Evolutionary conservation across 225 moss, liverwort and hornwort species (phyloP).

Genomic region (Straminergon stramineum): DNA sequence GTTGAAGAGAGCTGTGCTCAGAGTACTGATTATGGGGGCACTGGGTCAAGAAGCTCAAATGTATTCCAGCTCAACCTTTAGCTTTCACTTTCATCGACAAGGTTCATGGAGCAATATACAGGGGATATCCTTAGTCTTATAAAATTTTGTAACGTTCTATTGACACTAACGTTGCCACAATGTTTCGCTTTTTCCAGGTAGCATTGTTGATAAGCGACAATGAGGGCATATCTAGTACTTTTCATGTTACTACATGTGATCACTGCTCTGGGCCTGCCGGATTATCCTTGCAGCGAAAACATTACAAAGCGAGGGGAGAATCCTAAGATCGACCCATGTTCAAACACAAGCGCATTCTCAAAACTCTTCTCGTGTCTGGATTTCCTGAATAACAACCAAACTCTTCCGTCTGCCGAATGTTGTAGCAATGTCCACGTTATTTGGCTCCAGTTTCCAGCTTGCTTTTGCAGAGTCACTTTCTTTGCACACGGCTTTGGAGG

Average conservation of each 20-base stretch:
- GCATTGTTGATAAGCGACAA: not conserved
- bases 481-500: conserved; percentile 24
- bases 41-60: not conserved
- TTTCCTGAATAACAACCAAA: not conserved
- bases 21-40: not conserved
- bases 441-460: conserved; percentile 20
- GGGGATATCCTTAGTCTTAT: not conserved
- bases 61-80: not conserved
- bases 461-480: conserved; percentile 42
- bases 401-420: conserved; percentile 19
- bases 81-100: not conserved
- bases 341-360: conserved; percentile 5
- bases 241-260: not conserved
- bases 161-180: not conserved
- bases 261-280: conserved; percentile 7
- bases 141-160: not conserved
- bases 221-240: not conserved
- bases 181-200: not conserved
- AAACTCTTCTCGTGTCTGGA: conserved; percentile 8
- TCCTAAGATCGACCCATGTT: conserved; percentile 1
- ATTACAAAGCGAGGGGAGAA: conserved; percentile 7
- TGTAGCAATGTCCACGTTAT: conserved; percentile 1
- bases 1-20: not conserved
- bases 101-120: not conserved
- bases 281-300: conserved; percentile 21